Conservation (phyloP, 257 asterid genomes). For the Nicotiana sylvestris region DNA sequence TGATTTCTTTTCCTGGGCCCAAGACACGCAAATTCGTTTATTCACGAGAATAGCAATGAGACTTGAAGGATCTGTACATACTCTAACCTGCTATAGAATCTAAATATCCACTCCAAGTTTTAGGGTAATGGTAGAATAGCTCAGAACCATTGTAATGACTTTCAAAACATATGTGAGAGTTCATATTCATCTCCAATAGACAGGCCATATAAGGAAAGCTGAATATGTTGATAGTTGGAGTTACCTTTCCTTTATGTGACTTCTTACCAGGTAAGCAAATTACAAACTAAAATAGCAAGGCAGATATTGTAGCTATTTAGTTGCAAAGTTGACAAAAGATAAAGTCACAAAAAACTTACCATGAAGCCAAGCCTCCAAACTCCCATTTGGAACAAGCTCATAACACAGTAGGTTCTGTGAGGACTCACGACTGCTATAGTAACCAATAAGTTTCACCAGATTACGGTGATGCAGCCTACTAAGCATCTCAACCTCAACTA, state of each 20-base stretch:
- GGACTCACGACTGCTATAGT: constrained; percentile 68
- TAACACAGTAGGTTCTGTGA: constrained; percentile 90
- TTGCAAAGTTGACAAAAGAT: not conserved
- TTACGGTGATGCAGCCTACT: constrained; percentile 96
- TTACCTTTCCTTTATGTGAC: not conserved
- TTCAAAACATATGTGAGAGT: not conserved
- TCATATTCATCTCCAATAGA: not conserved
- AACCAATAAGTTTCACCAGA: constrained; percentile 93
- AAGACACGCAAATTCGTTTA: not conserved
- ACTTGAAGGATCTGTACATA: not conserved
- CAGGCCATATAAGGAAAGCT: not conserved
- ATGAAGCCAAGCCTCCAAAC: constrained; percentile 95
- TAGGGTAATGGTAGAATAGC: not conserved
- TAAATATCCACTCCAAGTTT: not conserved
- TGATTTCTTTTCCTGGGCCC: not conserved
- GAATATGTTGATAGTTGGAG: constrained; percentile 1
- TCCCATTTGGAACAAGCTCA: constrained; percentile 96
- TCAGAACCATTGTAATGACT: not conserved
- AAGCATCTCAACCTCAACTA: constrained; percentile 98
- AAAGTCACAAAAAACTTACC: constrained; percentile 37
- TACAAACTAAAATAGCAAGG: not conserved
- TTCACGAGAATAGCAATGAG: not conserved
- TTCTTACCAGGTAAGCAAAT: not conserved
- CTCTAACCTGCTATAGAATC: not conserved
- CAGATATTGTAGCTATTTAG: not conserved